Conservation (phyloP, 1,139 yeast genomes). For the Hemisphaericaspora lyxosophila region DNA sequence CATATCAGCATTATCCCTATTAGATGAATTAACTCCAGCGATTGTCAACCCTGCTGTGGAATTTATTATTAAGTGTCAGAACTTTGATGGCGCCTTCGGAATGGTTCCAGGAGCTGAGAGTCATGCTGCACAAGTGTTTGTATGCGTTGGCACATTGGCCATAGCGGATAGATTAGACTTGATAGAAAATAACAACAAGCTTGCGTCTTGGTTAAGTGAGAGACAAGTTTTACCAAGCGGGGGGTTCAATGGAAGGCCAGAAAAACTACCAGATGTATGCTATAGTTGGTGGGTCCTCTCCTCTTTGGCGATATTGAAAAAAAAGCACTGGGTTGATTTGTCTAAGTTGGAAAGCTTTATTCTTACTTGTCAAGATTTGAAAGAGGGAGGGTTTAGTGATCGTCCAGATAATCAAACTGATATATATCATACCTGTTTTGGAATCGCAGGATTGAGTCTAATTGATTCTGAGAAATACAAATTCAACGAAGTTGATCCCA, state of each 20-base stretch:
- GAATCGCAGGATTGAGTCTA: conserved; percentile 80
- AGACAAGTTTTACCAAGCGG: conserved; percentile 81
- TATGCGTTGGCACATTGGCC: conserved; percentile 79
- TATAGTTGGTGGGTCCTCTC: conserved; percentile 98
- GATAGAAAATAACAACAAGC: conserved; percentile 47
- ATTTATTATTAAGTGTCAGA: conserved; percentile 69
- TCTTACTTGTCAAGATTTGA: conserved; percentile 71
- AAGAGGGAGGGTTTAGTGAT: conserved; percentile 88
- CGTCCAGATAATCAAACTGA: conserved; percentile 89
- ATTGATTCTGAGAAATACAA: conserved; percentile 53
- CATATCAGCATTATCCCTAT: conserved; percentile 65
- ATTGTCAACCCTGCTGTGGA: conserved; percentile 64
- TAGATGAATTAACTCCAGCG: conserved; percentile 61
- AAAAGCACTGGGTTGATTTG: conserved; percentile 72
- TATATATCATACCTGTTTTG: conserved; percentile 89
- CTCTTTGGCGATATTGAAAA: conserved; percentile 65
- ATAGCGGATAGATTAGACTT: conserved; percentile 60
- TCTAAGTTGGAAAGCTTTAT: conserved; percentile 64
- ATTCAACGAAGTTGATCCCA: conserved; percentile 71
- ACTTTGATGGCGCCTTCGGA: conserved; percentile 97
- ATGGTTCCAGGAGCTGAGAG: conserved; percentile 92
- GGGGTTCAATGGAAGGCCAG: conserved; percentile 95
- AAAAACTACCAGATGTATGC: conserved; percentile 93
- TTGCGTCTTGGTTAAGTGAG: conserved; percentile 79
- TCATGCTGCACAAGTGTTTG: conserved; percentile 91